Evolutionary conservation across 2,329 filamentous ascomycete genomes (phyloP), one percentile per base, ranked within the genome.

Genomic region (Endoconidiophora laricicola): DNA sequence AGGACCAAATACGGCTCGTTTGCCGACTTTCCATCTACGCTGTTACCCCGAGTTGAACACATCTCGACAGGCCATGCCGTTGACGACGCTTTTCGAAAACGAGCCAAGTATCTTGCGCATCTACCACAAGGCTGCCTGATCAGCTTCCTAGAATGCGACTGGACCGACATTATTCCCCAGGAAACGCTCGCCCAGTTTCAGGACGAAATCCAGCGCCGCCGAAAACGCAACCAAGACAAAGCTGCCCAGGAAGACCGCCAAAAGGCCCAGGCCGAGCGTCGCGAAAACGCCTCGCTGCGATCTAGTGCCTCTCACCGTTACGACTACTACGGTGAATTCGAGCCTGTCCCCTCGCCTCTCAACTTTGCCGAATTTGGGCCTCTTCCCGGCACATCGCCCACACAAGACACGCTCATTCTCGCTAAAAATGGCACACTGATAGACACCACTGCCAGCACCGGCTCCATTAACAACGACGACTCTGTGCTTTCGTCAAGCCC

Each of bases 81-180:
- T 4, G 87, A 95, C 57, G 87, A 94, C 58, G 79, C 81, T 14
- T 64, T 94, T 48, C 78, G 88, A 44, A 87, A 83, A 60, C 77
- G 86, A 29, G 80, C 85, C 50, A 94, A 91, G 61, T 95, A 94
- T 56, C 73, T 95, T 2, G 78, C 78, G 1, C 88, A 95, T 63
- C 71, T 95, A 4, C 88, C 88, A 0, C 79, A 83, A 46, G 88
- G 88, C n/a, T 94, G 87, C 61, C 82, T 94, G 56, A 84, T 95
- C 40, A 86, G 74, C 56, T 94, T 94, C 58, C 65, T 95, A 1
- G 88, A 95, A 65, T 95, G 88, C 60, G 87, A 95, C 62, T 95
- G 88, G 88, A 87, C 85, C 2, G 87, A 94, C 56, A 84, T 91
- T 37, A 84, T 95, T 4, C 73, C 79, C 2, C 71, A 79, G 1